phyloP scores from a whole-genome alignment of 495 filamentous ascomycete genomes.

The Thermochaetoides thermophila region DNA sequence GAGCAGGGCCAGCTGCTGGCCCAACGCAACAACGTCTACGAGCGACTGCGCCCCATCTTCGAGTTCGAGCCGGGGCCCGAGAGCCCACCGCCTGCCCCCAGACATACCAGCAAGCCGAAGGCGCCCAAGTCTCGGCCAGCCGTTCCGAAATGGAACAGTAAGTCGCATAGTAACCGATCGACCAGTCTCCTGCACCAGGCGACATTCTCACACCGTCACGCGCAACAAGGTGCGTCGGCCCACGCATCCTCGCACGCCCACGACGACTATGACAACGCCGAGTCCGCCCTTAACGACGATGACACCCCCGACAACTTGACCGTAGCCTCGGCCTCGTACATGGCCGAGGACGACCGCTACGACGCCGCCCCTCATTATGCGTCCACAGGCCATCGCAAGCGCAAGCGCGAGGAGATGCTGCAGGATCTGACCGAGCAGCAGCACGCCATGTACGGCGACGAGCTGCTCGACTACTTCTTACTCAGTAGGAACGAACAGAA shows the following conservation, averaged over 20 bases:
- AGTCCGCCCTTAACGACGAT: conserved; percentile 54
- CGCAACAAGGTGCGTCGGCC: conserved; percentile 15
- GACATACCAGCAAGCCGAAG: conserved; percentile 71
- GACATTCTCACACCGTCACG: conserved; percentile 14
- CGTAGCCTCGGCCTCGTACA: conserved; percentile 63
- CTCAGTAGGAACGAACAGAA: conserved; percentile 53
- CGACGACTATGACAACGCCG: conserved; percentile 34
- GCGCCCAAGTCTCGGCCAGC: conserved; percentile 44
- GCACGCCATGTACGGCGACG: conserved; percentile 80
- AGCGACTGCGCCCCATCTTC: conserved; percentile 73
- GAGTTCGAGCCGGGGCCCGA: conserved; percentile 72
- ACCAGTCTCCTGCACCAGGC: conserved; percentile 8
- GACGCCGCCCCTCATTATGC: conserved; percentile 53
- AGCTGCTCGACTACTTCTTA: conserved; percentile 90
- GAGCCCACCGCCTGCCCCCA: conserved; percentile 85
- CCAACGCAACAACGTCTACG: conserved; percentile 67
- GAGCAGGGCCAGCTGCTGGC: conserved; percentile 67
- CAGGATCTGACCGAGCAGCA: conserved; percentile 61
- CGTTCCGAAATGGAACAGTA: conserved; percentile 37
- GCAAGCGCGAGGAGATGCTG: conserved; percentile 55
- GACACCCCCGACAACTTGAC: conserved; percentile 71
- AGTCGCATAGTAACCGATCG: conserved; percentile 14
- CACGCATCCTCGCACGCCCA: too few relatives aligned
- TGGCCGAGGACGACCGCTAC: conserved; percentile 64
- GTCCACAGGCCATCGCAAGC: conserved; percentile 55